Base-by-base conservation (phyloP, 208 protist species). In the Trypanosoma boissoni region DNA sequence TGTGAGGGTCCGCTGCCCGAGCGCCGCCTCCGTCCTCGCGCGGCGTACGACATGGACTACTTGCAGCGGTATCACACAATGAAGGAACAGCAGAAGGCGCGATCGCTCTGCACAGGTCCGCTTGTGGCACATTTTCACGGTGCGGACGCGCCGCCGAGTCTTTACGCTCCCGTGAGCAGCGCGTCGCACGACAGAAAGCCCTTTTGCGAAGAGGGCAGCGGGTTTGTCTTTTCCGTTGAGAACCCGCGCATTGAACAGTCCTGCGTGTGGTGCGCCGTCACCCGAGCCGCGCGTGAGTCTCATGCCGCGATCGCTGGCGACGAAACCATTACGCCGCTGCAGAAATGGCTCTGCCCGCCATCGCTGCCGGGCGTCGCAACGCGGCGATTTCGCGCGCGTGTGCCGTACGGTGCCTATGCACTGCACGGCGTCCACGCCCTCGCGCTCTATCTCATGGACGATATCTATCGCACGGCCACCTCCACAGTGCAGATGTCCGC, bases 201-300 rank as follows among this genome's bases (percentile, higher is more conserved):
- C 9, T 61, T 57, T 20, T 94, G 83, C 51, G 80, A 80, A 41
- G 87, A 91, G 53, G 83, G 87, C 14, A 64, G 74, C 27, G 46
- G 52, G 34, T 91, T 88, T 70, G 26, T 81, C 55, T 86, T 87
- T 45, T 79, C 79, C 3, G 72, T 91, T 12, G 44, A 74, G 6
- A 94, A 94, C 51, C 82, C 81, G 5, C 71, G 83, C 4, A 64
- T 86, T 37, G 67, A 77, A 44, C 53, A 72, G 66, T 45, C 48
- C 28, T 80, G 75, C 14, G 87, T 91, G 29, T 94, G 87, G 87
- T 90, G 80, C 58, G 76, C 74, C 42, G 75, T 94, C 0, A 77
- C 80, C 57, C 27, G 59, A 3, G 55, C 67, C 29, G 26, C 66
- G 32, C 64, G 67, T 12, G 57, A 89, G 20, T 50, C 57, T 9